A percentile compares a stretch with the other conserved stretches of the same genome.
Evolutionary conservation across 2,329 filamentous ascomycete genomes (phyloP).

Genomic region (Alternaria alternata): DNA sequence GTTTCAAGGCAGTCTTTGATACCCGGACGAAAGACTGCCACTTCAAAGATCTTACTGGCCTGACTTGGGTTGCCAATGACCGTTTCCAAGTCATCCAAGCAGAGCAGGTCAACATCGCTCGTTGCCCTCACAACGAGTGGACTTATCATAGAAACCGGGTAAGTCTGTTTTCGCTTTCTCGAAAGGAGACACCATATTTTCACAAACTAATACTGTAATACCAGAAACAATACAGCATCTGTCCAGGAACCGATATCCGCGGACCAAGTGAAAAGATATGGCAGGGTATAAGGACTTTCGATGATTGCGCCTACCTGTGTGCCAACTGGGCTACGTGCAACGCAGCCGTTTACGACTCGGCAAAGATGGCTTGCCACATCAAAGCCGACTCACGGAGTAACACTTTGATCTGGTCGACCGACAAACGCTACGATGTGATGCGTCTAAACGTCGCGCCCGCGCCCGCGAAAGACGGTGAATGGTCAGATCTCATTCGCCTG

Average conservation of each 20-base stretch:
- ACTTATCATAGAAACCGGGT: constrained; percentile 28
- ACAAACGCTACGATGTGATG: constrained; percentile 39
- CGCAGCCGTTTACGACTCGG: constrained; percentile 34
- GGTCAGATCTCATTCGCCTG: constrained; percentile 36
- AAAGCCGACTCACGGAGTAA: constrained; percentile 33
- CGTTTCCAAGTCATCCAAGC: constrained; percentile 34
- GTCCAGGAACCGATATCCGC: constrained; percentile 34
- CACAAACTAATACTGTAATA: not conserved
- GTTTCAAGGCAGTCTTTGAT: constrained; percentile 40
- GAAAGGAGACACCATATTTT: not conserved
- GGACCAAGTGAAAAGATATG: constrained; percentile 28
- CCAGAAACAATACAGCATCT: constrained; percentile 34
- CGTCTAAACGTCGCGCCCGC: constrained; percentile 20
- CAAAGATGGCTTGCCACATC: constrained; percentile 30
- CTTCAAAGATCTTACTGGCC: constrained; percentile 27
- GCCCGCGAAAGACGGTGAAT: constrained; percentile 29
- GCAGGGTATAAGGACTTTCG: constrained; percentile 18
- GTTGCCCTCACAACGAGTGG: constrained; percentile 31
- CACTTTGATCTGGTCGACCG: constrained; percentile 38
- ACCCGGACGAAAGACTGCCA: constrained; percentile 30
- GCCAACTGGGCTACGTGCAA: constrained; percentile 28
- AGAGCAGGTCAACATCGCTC: constrained; percentile 35
- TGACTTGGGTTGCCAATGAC: constrained; percentile 31
- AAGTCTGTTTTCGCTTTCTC: constrained; percentile 1
- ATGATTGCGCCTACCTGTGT: constrained; percentile 36